phyloP scores from a whole-genome alignment of 768 basidiomycete genomes.

The Termitomyces sp. region DNA sequence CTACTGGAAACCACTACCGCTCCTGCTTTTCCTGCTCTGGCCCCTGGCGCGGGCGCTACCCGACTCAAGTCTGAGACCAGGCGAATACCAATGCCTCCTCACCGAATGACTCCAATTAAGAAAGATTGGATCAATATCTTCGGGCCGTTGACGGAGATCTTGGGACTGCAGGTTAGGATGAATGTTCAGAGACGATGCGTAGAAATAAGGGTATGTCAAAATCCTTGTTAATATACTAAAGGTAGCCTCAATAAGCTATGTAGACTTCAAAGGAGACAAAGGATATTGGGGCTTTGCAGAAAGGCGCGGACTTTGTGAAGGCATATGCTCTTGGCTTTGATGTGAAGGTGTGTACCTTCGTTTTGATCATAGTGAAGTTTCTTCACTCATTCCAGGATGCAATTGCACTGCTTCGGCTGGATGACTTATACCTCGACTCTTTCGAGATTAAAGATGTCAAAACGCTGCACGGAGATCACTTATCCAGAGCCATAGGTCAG shows the following conservation, averaged over 20 bases:
- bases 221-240: neutral
- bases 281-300: constrained; percentile 89
- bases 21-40: constrained; percentile 66
- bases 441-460: constrained; percentile 99
- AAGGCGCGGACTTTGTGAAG: constrained; percentile 95
- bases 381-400: constrained; percentile 60
- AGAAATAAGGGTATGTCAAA: constrained; percentile 76
- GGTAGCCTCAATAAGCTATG: neutral
- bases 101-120: constrained; percentile 96
- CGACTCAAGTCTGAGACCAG: constrained; percentile 78
- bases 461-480: constrained; percentile 94
- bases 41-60: constrained; percentile 48
- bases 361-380: neutral
- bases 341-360: constrained; percentile 65
- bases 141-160: constrained; percentile 90
- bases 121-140: constrained; percentile 37
- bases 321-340: constrained; percentile 94
- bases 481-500: constrained; percentile 93
- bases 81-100: constrained; percentile 88
- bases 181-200: constrained; percentile 86
- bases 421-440: constrained; percentile 96
- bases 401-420: constrained; percentile 89
- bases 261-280: constrained; percentile 95
- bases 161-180: constrained; percentile 96
- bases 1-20: constrained; percentile 43